Evolutionary conservation across 371 early-diverging fungal species (phyloP).

Genomic region (Actinomortierella wolfii): DNA sequence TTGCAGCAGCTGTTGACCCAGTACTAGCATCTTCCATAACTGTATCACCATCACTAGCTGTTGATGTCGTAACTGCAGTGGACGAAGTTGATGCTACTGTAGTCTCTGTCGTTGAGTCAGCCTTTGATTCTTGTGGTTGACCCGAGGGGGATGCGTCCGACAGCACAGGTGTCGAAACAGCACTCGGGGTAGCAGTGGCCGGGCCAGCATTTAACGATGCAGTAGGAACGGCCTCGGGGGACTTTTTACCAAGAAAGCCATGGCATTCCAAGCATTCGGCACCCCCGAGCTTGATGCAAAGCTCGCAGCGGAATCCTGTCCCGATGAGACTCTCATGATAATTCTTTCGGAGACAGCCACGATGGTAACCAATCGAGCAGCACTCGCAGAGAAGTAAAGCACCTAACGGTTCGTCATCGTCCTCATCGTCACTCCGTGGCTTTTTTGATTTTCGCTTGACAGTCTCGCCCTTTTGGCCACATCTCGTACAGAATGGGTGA

Average conservation of each 20-base stretch:
- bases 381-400: conserved; percentile 50
- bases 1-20: background rate
- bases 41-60: conserved; percentile 2
- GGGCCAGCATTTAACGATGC: conserved; percentile 2
- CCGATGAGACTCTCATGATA: conserved; percentile 35
- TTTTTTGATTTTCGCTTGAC: conserved; percentile 43
- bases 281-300: conserved; percentile 35
- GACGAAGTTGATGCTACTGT: conserved; percentile 6
- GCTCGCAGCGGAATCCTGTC: conserved; percentile 43
- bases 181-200: background rate
- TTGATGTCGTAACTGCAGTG: conserved; percentile 13
- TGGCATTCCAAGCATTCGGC: conserved; percentile 43
- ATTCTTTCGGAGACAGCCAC: conserved; percentile 46
- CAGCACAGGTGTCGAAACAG: background rate
- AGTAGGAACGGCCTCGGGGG: background rate
- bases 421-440: conserved; percentile 38
- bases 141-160: background rate
- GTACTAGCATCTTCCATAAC: conserved; percentile 13
- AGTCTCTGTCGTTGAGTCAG: too few relatives aligned
- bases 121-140: too few relatives aligned
- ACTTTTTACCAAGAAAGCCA: conserved; percentile 31
- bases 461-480: conserved; percentile 38
- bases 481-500: conserved; percentile 38
- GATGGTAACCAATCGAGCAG: conserved; percentile 50
- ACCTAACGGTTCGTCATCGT: conserved; percentile 41